Base-by-base conservation (phyloP, 2,329 filamentous ascomycete species). In the Phoma sp. region DNA sequence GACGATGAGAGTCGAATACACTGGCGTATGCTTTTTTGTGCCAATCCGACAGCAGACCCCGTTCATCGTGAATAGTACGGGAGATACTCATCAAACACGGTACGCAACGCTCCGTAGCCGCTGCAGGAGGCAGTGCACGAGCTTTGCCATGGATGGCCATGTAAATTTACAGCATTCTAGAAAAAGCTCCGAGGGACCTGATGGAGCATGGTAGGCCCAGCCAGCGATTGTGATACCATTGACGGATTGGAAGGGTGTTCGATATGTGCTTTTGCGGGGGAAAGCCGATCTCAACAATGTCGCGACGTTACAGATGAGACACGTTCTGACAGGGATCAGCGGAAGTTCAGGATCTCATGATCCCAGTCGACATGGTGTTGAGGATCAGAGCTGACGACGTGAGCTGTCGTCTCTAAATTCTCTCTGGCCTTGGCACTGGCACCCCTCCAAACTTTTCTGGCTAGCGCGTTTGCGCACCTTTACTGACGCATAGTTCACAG, bases 371-470 rank as follows among this genome's bases (percentile, higher is more conserved):
- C 25, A 24, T 24, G n/a, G 7, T 36, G 45, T 32, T 35, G 40
- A 42, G 14, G 41, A 33, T 29, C 14, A 18, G 25, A 22, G 41
- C 23, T 42, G 46, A 42, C 24, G 42, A 50, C 24, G 37, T 33
- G 52, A 46, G 47, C 46, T 50, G 41, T 55, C 46, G 41, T 55
- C 22, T 47, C 52, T 48, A 18, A 18, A 18, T 50, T 32, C 6
- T 30, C 39, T 43, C 18, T 18, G 33, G 56, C 40, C 54, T 58
- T 60, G 56, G 57, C 57, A 25, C 27, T 23, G 14, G 44, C 44
- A 47, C 61, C 65, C 62, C 64, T 67, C 64, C 55, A 60, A 64
- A 38, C 61, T 61, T 68, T 69, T 58, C 62, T 59, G 52, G 60
- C 53, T 65, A 66, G 63, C 63, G 63, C 50, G 55, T 50, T 58